phyloP scores from a whole-genome alignment of 2,329 filamentous ascomycete species.

The Talaromyces sp. region DNA sequence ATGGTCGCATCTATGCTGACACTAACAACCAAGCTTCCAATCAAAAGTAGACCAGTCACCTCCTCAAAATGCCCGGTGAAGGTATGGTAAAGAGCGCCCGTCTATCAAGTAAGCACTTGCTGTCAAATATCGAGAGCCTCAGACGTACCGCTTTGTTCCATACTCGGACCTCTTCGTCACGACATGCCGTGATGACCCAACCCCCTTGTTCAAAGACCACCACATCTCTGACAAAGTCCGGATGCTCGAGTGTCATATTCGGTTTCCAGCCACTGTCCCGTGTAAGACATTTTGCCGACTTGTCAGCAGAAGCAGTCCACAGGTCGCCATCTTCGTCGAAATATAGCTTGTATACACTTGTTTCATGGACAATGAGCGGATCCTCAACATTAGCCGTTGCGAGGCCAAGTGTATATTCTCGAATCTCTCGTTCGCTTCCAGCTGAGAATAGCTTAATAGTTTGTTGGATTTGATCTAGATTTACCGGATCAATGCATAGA shows the following conservation, averaged over 20 bases:
- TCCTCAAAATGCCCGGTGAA: slow-evolving; percentile 89
- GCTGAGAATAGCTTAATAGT: slow-evolving; percentile 68
- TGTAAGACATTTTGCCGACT: slow-evolving; percentile 75
- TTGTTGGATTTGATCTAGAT: slow-evolving; percentile 41
- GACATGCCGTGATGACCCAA: slow-evolving; percentile 81
- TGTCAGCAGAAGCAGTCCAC: slow-evolving; percentile 93
- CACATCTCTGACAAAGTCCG: slow-evolving; percentile 85
- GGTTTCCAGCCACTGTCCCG: slow-evolving; percentile 65
- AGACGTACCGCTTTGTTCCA: slow-evolving; percentile 65
- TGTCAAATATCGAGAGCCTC: background rate
- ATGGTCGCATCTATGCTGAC: slow-evolving; percentile 88
- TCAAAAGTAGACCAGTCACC: slow-evolving; percentile 72
- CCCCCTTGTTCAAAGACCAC: slow-evolving; percentile 65
- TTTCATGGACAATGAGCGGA: slow-evolving; percentile 77
- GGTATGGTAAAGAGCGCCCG: slow-evolving; percentile 68
- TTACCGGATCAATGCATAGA: slow-evolving; percentile 69
- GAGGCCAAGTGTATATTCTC: slow-evolving; percentile 53
- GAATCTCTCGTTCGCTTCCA: slow-evolving; percentile 75
- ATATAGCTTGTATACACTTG: slow-evolving; percentile 76
- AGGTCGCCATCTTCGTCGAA: slow-evolving; percentile 73
- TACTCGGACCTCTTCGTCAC: slow-evolving; percentile 86
- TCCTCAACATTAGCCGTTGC: slow-evolving; percentile 51
- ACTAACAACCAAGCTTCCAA: slow-evolving; percentile 63
- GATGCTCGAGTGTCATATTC: slow-evolving; percentile 73
- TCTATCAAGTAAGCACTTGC: slow-evolving; percentile 35